Evolutionary conservation across 2,329 filamentous ascomycete genomes (phyloP).

Genomic region (Verticillium nubilum): DNA sequence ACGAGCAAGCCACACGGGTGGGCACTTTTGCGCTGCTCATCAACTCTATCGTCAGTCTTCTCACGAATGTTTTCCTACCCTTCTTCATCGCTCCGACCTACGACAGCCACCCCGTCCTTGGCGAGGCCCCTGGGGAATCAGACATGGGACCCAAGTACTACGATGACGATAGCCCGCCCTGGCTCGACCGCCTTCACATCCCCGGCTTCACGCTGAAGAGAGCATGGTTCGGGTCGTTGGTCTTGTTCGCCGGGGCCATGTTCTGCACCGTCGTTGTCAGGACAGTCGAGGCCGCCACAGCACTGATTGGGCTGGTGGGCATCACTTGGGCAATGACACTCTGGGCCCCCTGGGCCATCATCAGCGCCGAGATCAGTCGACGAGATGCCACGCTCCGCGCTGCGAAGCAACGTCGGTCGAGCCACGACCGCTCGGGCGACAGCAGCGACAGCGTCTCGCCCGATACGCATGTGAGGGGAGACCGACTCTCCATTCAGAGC

Average conservation of each 20-base stretch:
- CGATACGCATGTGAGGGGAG: not conserved
- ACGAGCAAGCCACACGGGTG: conserved; percentile 78
- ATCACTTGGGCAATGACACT: conserved; percentile 89
- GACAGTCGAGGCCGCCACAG: conserved; percentile 65
- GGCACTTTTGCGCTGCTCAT: conserved; percentile 86
- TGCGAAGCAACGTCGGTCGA: conserved; percentile 18
- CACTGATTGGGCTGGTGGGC: conserved; percentile 74
- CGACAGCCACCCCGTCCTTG: conserved; percentile 35
- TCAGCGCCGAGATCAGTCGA: conserved; percentile 84
- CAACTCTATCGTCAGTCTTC: conserved; percentile 79
- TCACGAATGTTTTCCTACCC: conserved; percentile 76
- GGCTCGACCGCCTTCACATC: conserved; percentile 63
- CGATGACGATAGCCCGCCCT: conserved; percentile 29
- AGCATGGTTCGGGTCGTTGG: conserved; percentile 77
- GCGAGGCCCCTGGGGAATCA: conserved; percentile 23
- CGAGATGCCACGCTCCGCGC: conserved; percentile 58
- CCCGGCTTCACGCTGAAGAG: conserved; percentile 81
- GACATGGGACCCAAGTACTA: conserved; percentile 23
- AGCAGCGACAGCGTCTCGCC: not conserved
- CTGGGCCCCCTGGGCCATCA: conserved; percentile 94
- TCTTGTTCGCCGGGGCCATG: conserved; percentile 80
- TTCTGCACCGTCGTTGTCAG: conserved; percentile 76
- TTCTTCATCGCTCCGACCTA: conserved; percentile 83
- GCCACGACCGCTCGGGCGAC: not conserved
- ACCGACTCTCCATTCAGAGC: conserved; percentile 1